phyloP scores from a whole-genome alignment of 805 yeast species.

The Saccharomycopsis synnaedendra region DNA sequence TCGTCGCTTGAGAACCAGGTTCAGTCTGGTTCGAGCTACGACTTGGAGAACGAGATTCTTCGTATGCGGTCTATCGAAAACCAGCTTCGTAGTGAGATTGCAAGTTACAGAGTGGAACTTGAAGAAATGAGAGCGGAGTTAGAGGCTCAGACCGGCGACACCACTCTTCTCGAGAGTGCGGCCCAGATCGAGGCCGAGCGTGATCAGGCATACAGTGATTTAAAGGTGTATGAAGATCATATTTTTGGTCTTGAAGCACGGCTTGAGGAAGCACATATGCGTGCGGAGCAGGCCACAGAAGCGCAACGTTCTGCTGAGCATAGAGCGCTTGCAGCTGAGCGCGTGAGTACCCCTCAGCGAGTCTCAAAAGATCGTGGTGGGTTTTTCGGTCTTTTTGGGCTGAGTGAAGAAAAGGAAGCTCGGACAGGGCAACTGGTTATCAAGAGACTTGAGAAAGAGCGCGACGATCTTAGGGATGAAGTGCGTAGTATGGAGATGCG shows the following conservation, averaged over 20 bases:
- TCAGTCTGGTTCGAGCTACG: slow-evolving; percentile 3
- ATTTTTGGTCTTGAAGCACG: slow-evolving; percentile 22
- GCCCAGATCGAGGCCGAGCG: slow-evolving; percentile 21
- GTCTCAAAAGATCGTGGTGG: too few species aligned
- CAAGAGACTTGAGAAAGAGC: slow-evolving; percentile 22
- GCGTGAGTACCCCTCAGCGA: too few species aligned
- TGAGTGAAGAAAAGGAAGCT: too few species aligned
- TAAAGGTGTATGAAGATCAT: slow-evolving; percentile 19
- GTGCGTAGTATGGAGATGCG: slow-evolving; percentile 27
- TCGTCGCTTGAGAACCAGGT: slow-evolving; percentile 14
- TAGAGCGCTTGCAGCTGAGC: slow-evolving; percentile 3
- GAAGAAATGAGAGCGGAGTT: slow-evolving; percentile 8
- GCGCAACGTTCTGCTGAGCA: slow-evolving; percentile 16
- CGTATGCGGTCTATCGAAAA: slow-evolving; percentile 6
- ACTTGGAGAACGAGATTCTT: slow-evolving; percentile 13
- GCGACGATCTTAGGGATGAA: slow-evolving; percentile 22
- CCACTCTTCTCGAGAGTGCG: slow-evolving; percentile 21
- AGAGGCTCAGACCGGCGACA: slow-evolving; percentile 15
- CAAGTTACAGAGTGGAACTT: slow-evolving; percentile 7
- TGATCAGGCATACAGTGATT: slow-evolving; percentile 12
- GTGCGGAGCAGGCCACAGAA: too few species aligned
- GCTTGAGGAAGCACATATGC: slow-evolving; percentile 9
- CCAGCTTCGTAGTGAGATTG: slow-evolving; percentile 6
- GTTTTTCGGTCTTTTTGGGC: too few species aligned
- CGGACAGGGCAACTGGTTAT: not conserved